Conservation (phyloP, 768 basidiomycete species). For the Erythrobasidium yunnanense region DNA sequence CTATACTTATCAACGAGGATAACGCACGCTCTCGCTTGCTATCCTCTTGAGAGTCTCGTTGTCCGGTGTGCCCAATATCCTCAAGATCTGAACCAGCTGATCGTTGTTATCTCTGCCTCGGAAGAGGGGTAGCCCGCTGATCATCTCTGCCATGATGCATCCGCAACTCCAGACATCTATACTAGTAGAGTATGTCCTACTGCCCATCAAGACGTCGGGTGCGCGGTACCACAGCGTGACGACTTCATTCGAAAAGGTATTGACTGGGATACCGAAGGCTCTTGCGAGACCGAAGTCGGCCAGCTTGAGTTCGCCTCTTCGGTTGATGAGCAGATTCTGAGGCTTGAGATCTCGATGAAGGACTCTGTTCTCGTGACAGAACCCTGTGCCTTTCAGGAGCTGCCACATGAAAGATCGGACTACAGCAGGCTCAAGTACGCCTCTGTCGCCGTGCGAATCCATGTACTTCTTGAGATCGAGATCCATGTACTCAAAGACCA, state of each 20-base stretch:
- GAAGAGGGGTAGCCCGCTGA: conserved; percentile 90
- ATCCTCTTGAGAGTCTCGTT: conserved; percentile 81
- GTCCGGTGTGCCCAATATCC: conserved; percentile 88
- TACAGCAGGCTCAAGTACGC: conserved; percentile 70
- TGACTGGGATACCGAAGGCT: conserved; percentile 96
- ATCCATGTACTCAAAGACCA: conserved; percentile 97
- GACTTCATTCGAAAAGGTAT: conserved; percentile 98
- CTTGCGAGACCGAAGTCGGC: conserved; percentile 96
- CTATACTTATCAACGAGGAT: not conserved
- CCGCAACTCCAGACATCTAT: conserved; percentile 99
- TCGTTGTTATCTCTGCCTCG: conserved; percentile 94
- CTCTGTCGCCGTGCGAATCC: conserved; percentile 93
- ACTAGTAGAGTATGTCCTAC: conserved; percentile 90
- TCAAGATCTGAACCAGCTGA: conserved; percentile 94
- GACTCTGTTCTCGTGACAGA: conserved; percentile 97
- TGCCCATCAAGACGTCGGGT: conserved; percentile 92
- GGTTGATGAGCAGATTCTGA: conserved; percentile 93
- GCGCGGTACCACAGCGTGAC: conserved; percentile 98
- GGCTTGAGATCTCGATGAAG: conserved; percentile 96
- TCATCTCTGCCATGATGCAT: conserved; percentile 99
- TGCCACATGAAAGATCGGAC: conserved; percentile 97
- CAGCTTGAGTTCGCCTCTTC: conserved; percentile 89
- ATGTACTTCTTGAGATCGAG: conserved; percentile 98
- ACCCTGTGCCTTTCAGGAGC: conserved; percentile 88
- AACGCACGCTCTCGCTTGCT: conserved; percentile 57